A percentile compares a stretch with the other conserved stretches of the same genome.
phyloP scores from a whole-genome alignment of 75 land plant species.

The Cryptomeria japonica region DNA sequence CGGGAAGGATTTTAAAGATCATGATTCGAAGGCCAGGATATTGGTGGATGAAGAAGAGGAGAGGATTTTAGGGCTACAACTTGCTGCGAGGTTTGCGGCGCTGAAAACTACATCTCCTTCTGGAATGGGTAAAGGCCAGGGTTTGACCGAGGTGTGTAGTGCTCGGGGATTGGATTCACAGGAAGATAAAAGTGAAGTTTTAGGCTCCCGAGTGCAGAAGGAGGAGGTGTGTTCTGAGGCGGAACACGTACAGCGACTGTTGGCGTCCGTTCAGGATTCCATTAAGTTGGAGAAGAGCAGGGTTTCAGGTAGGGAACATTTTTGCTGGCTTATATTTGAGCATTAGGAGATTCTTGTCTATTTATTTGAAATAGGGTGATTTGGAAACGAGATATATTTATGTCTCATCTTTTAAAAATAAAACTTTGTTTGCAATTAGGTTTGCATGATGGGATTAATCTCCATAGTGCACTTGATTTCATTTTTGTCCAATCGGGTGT shows the following conservation, averaged over 20 bases:
- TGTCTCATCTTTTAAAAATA: no score
- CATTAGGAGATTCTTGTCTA: not conserved
- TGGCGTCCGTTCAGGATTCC: conserved; percentile 9
- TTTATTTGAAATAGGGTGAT: not conserved
- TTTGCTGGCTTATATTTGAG: not conserved
- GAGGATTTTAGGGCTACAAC: conserved; percentile 1
- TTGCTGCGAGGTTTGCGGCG: conserved; percentile 9
- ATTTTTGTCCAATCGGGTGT: no score
- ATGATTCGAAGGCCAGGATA: not conserved
- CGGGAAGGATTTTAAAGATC: not conserved
- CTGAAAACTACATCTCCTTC: not conserved
- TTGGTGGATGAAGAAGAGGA: conserved; percentile 9
- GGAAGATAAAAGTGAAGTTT: not conserved
- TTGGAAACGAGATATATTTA: no score
- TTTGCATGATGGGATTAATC: no score
- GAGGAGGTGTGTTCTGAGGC: not conserved
- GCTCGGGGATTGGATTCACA: not conserved
- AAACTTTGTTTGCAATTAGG: no score
- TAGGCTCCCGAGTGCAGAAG: no score
- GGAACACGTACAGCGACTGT: not conserved
- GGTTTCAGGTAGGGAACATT: not conserved
- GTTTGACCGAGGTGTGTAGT: not conserved
- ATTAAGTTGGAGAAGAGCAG: not conserved
- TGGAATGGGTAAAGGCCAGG: not conserved
- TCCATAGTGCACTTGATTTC: no score